phyloP scores from a whole-genome alignment of 768 basidiomycete genomes.

The Baorangia bicolor region DNA sequence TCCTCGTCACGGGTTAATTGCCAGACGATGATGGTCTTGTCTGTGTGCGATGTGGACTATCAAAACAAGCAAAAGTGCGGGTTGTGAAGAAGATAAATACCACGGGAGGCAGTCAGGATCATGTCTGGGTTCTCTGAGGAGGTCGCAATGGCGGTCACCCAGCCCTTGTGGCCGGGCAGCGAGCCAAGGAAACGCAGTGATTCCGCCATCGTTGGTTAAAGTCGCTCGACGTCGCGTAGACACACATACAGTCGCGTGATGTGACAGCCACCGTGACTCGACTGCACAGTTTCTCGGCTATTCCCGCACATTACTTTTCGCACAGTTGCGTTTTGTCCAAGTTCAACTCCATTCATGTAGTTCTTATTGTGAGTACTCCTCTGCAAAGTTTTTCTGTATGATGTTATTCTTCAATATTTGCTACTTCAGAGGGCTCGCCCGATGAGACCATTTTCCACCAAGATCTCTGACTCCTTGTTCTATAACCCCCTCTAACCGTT shows the following conservation, averaged over 20 bases:
- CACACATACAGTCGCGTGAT: conserved; percentile 33
- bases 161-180: conserved; percentile 91
- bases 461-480: conserved; percentile 58
- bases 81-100: conserved; percentile 44
- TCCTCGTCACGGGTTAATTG: conserved; percentile 92
- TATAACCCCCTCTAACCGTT: neutral
- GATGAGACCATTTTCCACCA: conserved; percentile 68
- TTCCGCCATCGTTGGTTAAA: conserved; percentile 61
- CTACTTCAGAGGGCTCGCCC: conserved; percentile 62
- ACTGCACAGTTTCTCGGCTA: conserved; percentile 56
- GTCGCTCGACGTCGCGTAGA: conserved; percentile 25
- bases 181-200: conserved; percentile 90
- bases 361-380: conserved; percentile 19
- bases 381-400: conserved; percentile 22
- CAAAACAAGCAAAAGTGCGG: conserved; percentile 17
- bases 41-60: conserved; percentile 62
- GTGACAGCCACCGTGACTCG: conserved; percentile 66
- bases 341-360: neutral
- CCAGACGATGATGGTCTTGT: conserved; percentile 99
- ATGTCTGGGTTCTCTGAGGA: conserved; percentile 99
- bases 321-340: neutral
- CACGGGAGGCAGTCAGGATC: conserved; percentile 97
- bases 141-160: conserved; percentile 98
- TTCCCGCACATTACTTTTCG: conserved; percentile 12
- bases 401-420: conserved; percentile 58